These are phyloP conservation scores for Paratrypanosoma confusum DNA, from an alignment of 208 protist species.

Conservation along the genomic window DNA sequence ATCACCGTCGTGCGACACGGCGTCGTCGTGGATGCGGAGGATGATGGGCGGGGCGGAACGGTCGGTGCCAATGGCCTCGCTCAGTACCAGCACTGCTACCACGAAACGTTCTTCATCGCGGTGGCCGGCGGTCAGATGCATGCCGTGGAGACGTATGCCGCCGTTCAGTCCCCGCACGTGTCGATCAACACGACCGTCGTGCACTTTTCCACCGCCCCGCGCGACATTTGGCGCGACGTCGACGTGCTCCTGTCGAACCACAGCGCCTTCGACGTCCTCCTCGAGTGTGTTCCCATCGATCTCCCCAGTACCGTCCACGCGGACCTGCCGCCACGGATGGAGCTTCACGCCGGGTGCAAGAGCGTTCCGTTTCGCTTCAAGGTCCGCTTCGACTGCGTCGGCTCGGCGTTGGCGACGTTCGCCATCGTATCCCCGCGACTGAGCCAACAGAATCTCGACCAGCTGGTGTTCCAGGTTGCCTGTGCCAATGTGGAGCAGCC, in stretches of 20 bases:
- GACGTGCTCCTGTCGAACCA: slow-evolving; percentile 59
- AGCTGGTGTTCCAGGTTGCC: slow-evolving; percentile 46
- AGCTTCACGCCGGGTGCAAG: neutral
- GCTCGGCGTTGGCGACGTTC: neutral
- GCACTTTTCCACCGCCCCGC: slow-evolving; percentile 58
- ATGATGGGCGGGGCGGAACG: too few species aligned
- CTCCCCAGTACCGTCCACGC: too few species aligned
- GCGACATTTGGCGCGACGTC: slow-evolving; percentile 52
- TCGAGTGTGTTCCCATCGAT: too few species aligned
- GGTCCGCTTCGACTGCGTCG: neutral
- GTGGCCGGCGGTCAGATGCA: slow-evolving; percentile 41
- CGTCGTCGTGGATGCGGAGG: slow-evolving; percentile 52
- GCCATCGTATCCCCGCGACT: neutral
- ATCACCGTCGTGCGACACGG: slow-evolving; percentile 83
- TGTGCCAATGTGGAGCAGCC: slow-evolving; percentile 60
- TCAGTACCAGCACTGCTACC: too few species aligned
- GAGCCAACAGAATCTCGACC: too few species aligned
- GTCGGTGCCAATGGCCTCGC: too few species aligned
- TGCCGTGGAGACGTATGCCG: slow-evolving; percentile 75
- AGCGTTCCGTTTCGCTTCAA: neutral
- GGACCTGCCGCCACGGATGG: neutral
- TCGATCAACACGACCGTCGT: slow-evolving; percentile 49
- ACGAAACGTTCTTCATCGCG: slow-evolving; percentile 86
- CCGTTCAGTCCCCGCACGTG: slow-evolving; percentile 59
- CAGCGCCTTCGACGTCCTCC: slow-evolving; percentile 70